Percentiles rank a stretch among this genome's conserved stretches.
These are phyloP conservation scores for Bretschneidera sinensis DNA, from an alignment of 345 rosid species.

Conservation along the genomic window DNA sequence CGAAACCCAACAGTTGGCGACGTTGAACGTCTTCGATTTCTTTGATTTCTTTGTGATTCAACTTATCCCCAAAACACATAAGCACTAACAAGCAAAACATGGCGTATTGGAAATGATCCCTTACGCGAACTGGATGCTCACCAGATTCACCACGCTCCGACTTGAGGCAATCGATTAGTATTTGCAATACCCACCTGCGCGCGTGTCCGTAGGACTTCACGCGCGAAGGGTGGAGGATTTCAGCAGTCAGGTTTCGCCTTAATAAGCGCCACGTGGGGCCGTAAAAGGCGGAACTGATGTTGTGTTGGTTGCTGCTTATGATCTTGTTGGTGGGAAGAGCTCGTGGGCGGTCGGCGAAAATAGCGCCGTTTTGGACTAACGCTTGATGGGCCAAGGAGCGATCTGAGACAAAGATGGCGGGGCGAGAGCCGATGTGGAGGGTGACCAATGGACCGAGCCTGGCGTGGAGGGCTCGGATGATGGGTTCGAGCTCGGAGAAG, in stretches of 20 bases:
- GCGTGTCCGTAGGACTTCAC: conserved; percentile 15
- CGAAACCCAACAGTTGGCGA: not conserved
- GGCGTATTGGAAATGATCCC: conserved; percentile 19
- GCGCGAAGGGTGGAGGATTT: conserved; percentile 31
- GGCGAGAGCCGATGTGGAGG: conserved; percentile 17
- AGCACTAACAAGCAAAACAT: conserved; percentile 27
- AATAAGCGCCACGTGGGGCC: conserved; percentile 35
- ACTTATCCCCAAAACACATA: conserved; percentile 34
- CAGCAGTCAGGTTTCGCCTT: conserved; percentile 33
- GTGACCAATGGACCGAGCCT: conserved; percentile 30
- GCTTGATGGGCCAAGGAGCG: conserved; percentile 29
- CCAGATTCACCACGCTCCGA: conserved; percentile 8
- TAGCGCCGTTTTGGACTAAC: conserved; percentile 25
- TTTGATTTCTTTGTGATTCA: conserved; percentile 21
- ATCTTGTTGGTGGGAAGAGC: too few relatives aligned
- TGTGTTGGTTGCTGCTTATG: conserved; percentile 15
- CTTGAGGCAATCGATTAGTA: too few relatives aligned
- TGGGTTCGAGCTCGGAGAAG: not conserved
- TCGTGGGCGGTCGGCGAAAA: conserved; percentile 31
- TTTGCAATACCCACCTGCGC: conserved; percentile 27
- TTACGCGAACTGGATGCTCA: conserved; percentile 9
- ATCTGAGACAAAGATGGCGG: conserved; percentile 25
- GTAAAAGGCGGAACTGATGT: conserved; percentile 25
- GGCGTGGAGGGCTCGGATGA: not conserved
- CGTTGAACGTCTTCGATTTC: conserved; percentile 15